phyloP scores from a whole-genome alignment of 371 early-diverging fungal species.

The Zancudomyces culisetae region DNA sequence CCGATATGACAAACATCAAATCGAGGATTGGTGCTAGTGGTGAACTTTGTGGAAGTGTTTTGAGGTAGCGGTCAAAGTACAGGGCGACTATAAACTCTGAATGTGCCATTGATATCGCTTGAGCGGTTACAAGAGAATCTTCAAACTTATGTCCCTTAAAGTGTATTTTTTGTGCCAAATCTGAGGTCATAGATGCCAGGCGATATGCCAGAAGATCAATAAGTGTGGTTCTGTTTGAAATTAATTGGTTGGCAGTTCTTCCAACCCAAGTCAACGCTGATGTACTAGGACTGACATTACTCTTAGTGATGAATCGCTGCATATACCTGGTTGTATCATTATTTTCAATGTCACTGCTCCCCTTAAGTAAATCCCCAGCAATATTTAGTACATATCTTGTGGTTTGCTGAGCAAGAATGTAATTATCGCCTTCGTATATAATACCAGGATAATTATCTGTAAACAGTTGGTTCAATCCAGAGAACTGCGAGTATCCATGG shows the following conservation, averaged over 20 bases:
- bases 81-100: conserved; percentile 36
- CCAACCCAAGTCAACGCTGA: neutral
- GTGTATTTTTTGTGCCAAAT: conserved; percentile 32
- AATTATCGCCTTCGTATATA: conserved; percentile 71
- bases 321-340: neutral
- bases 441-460: conserved; percentile 41
- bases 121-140: conserved; percentile 41
- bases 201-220: conserved; percentile 46
- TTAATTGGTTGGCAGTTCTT: conserved; percentile 1
- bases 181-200: conserved; percentile 22
- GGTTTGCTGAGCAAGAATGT: conserved; percentile 51
- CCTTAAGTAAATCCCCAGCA: conserved; percentile 8
- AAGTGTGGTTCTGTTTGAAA: conserved; percentile 27
- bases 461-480: conserved; percentile 54
- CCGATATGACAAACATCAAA: conserved; percentile 33
- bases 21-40: conserved; percentile 21
- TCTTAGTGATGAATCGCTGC: neutral
- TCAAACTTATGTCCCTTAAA: conserved; percentile 35
- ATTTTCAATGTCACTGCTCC: neutral
- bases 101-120: conserved; percentile 40
- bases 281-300: neutral
- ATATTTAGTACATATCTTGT: conserved; percentile 46
- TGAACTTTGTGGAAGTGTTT: conserved; percentile 15
- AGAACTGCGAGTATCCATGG: conserved; percentile 58
- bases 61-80: conserved; percentile 34